phyloP scores from a whole-genome alignment of 2,329 filamentous ascomycete species.

The Sarocladium strictum region DNA sequence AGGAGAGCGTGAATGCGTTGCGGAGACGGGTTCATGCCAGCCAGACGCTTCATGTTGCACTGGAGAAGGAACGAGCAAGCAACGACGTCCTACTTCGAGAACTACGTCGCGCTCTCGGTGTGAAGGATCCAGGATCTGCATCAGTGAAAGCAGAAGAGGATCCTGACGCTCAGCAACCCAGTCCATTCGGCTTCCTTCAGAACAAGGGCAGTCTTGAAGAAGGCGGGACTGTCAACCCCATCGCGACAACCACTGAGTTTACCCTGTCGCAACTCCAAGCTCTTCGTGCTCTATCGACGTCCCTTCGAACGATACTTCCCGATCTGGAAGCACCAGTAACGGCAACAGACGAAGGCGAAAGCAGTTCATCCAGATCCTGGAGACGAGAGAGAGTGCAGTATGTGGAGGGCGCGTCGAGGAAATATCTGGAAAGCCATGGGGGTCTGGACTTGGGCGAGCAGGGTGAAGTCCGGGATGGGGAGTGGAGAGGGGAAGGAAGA shows the following conservation, averaged over 20 bases:
- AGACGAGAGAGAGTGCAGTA: constrained; percentile 71
- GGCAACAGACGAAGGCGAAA: constrained; percentile 23
- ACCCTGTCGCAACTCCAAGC: constrained; percentile 78
- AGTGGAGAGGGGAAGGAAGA: constrained; percentile 53
- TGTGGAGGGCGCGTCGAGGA: constrained; percentile 71
- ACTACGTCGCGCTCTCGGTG: constrained; percentile 43
- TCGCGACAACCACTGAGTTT: constrained; percentile 70
- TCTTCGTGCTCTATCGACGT: constrained; percentile 58
- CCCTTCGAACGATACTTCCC: constrained; percentile 59
- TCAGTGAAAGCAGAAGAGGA: constrained; percentile 11
- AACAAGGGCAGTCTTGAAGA: constrained; percentile 41
- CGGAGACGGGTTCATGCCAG: constrained; percentile 72
- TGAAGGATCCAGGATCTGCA: constrained; percentile 14
- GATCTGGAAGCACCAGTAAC: constrained; percentile 38
- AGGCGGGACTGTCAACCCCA: constrained; percentile 46
- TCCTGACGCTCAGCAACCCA: constrained; percentile 1
- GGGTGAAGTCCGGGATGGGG: constrained; percentile 59
- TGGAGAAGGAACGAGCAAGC: constrained; percentile 62
- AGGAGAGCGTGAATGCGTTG: constrained; percentile 63
- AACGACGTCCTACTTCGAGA: constrained; percentile 67
- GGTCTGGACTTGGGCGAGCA: constrained; percentile 59
- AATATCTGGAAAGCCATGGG: constrained; percentile 66
- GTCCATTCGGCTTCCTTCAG: constrained; percentile 51
- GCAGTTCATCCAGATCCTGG: constrained; percentile 46
- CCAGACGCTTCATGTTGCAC: constrained; percentile 63